Base-by-base conservation (phyloP, 768 basidiomycete species). In the Tephrocybe sp. region DNA sequence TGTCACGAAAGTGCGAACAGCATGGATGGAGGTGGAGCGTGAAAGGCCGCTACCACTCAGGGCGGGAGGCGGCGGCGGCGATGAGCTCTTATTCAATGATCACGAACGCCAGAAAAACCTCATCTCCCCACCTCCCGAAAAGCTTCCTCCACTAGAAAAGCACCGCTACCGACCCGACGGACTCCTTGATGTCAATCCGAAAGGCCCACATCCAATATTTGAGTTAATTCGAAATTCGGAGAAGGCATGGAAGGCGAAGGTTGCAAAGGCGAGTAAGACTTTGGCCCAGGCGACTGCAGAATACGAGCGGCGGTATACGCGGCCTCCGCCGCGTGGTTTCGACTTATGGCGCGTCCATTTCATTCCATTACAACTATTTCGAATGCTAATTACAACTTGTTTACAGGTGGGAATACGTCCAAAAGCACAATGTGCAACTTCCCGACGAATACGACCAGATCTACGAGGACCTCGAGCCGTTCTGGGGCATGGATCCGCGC, bases 371-470 rank as follows among this genome's bases (percentile, higher is more conserved):
- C 1, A n/a, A 41, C 4, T 7, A 24, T 24, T 24, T 12, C 27
- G 18, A 27, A 1, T 12, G 29, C 21, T 31, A 1, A 31, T 9
- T 11, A n/a, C 23, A 24, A 33, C 37, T n/a, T 16, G 22, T 22
- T 6, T 34, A 15, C 33, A 72, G 72, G 73, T 77, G 73, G 75
- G 52, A 49, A 3, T 76, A 74, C 62, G 85, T 83, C 21, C 68
- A 77, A 58, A 71, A 77, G 39, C 76, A 91, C 64, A 67, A 79
- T 7, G 82, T 91, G 24, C 79, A 80, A 57, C 80, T 94, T 36
- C 76, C 87, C 15, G 93, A 95, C 65, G 92, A 94, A 60, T 94
- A 91, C 61, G 88, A 88, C 59, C 74, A 76, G 39, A 79, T 94
- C 23, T 61, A 76, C 45, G 68, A 75, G 41, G 92, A 95, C 64